Evolutionary conservation across 495 filamentous ascomycete genomes (phyloP), one percentile per base, ranked within the genome.

Genomic region (Aspergillus biplanus): DNA sequence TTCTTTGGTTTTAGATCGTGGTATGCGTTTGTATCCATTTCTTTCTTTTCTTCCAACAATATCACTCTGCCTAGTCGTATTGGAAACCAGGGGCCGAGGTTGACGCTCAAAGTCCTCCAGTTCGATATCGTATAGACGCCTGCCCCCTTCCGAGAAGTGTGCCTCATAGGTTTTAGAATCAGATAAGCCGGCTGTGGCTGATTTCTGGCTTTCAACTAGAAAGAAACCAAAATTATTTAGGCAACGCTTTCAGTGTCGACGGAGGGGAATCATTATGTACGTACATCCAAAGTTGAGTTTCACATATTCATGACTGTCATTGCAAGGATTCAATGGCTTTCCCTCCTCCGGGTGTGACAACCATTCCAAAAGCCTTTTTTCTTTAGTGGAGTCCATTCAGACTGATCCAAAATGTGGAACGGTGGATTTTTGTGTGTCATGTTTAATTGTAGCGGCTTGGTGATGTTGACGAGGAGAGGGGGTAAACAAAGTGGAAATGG

Each of bases 1-100:
- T 15, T 82, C 76, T 47, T 78, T 81, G 15, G 87, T 89, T 71
- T 87, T 91, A 65, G 82, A 80, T 44, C 90, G 83, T 49, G 83
- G 75, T 54, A 80, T 80, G 67, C 81, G 86, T 55, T 87, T 82
- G 62, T 87, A 92, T 9, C 44, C 55, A 27, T 64, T 55, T 33
- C 50, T 62, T 27, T 62, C 52, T 12, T 37, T 62, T 56, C 53
- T 56, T 18, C 34, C 9, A 8, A 46, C 21, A 27, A 16, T 2
- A n/a, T 6, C n/a, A 32, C 44, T n/a, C 37, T 31, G 3, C 13
- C 33, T 50, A 39, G 12, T 35, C 34, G 46, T 47, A 50, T 46
- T 11, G 7, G 46, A 5, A 11, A n/a, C 15, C 32, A 21, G 27
- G 9, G 44, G 13, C 50, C 16, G 11, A 52, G 18, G 16, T 33